Evolutionary conservation across 768 basidiomycete genomes (phyloP).

Genomic region (Suillus clintonianus): DNA sequence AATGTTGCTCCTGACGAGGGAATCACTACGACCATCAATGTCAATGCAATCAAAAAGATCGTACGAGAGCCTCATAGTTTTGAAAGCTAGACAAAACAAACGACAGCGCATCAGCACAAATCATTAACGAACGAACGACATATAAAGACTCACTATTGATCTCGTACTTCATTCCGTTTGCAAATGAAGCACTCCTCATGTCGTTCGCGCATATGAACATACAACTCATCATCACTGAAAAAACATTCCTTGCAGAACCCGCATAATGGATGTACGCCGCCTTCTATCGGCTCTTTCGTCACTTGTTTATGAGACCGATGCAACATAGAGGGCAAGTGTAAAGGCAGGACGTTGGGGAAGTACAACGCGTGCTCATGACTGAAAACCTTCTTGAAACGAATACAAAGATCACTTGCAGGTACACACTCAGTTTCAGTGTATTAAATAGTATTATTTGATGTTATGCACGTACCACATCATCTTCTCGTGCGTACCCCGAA

Average conservation of each 20-base stretch:
- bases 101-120: not conserved
- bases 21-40: conserved; percentile 6
- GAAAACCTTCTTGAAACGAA: conserved; percentile 90
- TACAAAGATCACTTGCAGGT: conserved; percentile 73
- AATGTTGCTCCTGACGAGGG: conserved; percentile 65
- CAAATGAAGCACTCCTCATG: conserved; percentile 99
- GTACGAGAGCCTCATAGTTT: conserved; percentile 75
- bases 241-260: conserved; percentile 92
- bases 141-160: conserved; percentile 77
- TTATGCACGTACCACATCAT: conserved; percentile 66
- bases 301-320: conserved; percentile 40
- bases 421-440: too few relatives aligned
- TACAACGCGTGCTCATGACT: conserved; percentile 93
- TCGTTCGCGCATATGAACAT: conserved; percentile 85
- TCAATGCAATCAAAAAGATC: conserved; percentile 22
- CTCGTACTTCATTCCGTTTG: conserved; percentile 73
- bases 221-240: conserved; percentile 93
- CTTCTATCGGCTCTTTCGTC: conserved; percentile 61
- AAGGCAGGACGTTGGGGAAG: conserved; percentile 56
- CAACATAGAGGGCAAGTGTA: conserved; percentile 77
- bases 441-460: too few relatives aligned
- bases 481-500: conserved; percentile 70
- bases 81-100: conserved; percentile 54
- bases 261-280: conserved; percentile 77
- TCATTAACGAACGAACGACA: conserved; percentile 2